These are phyloP conservation scores for Talaromyces nanjingensis DNA, from an alignment of 495 filamentous ascomycete genomes.

Conservation along the genomic window DNA sequence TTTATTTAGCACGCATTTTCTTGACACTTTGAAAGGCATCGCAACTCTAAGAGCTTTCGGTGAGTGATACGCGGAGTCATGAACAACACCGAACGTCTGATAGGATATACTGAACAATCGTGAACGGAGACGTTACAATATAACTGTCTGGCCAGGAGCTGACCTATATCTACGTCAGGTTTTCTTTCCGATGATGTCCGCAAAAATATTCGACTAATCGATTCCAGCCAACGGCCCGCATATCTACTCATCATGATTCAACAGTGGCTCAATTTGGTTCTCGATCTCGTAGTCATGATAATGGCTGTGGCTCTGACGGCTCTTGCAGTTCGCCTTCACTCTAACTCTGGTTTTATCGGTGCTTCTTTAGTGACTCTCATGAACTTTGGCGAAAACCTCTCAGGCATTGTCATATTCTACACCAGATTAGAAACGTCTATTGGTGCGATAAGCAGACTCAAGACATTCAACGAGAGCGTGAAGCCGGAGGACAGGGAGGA, in stretches of 20 bases:
- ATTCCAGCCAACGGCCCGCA: constrained; percentile 47
- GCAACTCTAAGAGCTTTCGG: constrained; percentile 65
- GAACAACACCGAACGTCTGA: not conserved
- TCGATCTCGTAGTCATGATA: constrained; percentile 51
- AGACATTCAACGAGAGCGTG: constrained; percentile 42
- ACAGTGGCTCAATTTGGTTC: constrained; percentile 62
- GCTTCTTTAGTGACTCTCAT: constrained; percentile 53
- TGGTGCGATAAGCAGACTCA: constrained; percentile 52
- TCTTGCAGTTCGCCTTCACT: constrained; percentile 35
- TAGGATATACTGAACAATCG: not conserved
- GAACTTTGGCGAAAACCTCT: constrained; percentile 42
- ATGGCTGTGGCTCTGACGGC: constrained; percentile 47
- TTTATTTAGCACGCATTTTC: constrained; percentile 48
- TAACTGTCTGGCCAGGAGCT: not conserved
- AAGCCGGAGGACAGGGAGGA: constrained; percentile 37
- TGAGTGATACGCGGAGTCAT: constrained; percentile 50
- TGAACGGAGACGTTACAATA: not conserved
- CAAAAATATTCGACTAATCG: constrained; percentile 51
- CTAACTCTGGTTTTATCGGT: constrained; percentile 45
- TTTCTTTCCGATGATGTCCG: constrained; percentile 11
- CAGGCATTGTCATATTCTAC: constrained; percentile 45
- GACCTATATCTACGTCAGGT: not conserved
- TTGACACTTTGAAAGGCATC: constrained; percentile 56
- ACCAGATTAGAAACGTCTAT: constrained; percentile 51
- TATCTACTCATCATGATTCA: constrained; percentile 58